Conservation (phyloP, 2,329 filamentous ascomycete genomes). For the Penicillium decumbens region DNA sequence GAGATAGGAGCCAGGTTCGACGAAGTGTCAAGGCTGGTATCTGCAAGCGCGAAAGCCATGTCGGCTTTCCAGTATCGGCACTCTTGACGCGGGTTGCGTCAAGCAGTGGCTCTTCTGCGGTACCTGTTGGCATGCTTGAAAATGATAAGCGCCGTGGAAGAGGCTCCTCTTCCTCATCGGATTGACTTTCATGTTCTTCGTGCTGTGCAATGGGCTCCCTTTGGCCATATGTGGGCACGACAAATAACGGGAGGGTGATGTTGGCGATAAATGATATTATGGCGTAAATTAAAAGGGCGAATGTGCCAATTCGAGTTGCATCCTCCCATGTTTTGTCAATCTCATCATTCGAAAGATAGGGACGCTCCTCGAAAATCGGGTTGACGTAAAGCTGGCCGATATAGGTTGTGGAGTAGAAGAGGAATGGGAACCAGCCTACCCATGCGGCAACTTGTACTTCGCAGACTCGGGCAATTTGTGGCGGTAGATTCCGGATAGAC, state of each 20-base stretch:
- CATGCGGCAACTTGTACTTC: conserved; percentile 79
- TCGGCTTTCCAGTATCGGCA: conserved; percentile 16
- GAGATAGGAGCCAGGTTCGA: conserved; percentile 77
- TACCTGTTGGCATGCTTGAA: conserved; percentile 31
- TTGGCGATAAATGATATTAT: conserved; percentile 78
- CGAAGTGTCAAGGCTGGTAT: conserved; percentile 83
- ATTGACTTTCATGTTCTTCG: conserved; percentile 4
- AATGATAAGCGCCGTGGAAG: conserved; percentile 28
- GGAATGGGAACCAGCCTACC: conserved; percentile 92
- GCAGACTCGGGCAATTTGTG: conserved; percentile 77
- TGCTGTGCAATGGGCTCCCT: conserved; percentile 4
- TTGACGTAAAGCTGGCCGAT: conserved; percentile 90
- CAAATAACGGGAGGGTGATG: conserved; percentile 76
- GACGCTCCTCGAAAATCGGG: conserved; percentile 70
- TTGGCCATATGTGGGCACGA: conserved; percentile 67
- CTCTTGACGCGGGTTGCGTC: conserved; percentile 14
- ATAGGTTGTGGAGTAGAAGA: conserved; percentile 94
- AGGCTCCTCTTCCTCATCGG: conserved; percentile 19
- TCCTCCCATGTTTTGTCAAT: conserved; percentile 76
- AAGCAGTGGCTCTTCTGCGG: conserved; percentile 30
- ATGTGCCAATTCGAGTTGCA: conserved; percentile 80
- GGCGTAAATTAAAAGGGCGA: conserved; percentile 83
- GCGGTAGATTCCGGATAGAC: conserved; percentile 72
- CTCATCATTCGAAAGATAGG: conserved; percentile 69
- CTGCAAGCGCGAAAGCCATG: conserved; percentile 57